A percentile compares a stretch with the other conserved stretches of the same genome.
Evolutionary conservation across 1,284 basidiomycete genomes (phyloP).

Genomic region (Tilletia walkeri): DNA sequence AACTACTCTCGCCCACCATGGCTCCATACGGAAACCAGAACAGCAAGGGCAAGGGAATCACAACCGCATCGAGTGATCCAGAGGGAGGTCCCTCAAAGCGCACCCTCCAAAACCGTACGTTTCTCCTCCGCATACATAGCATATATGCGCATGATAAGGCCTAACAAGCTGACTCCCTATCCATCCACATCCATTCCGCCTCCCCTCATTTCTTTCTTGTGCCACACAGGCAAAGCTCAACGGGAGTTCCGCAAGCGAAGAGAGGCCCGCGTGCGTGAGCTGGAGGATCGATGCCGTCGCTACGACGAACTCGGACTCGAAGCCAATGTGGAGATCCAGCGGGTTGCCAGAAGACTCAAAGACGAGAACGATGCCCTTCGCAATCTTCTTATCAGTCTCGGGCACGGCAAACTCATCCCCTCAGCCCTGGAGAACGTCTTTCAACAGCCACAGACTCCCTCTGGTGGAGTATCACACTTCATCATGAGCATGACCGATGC

Average conservation of each 20-base stretch:
- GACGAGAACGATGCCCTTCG: slow-evolving; percentile 50
- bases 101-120: slow-evolving; percentile 44
- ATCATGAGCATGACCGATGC: not conserved
- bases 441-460: not conserved
- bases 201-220: not conserved
- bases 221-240: slow-evolving; percentile 38
- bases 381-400: slow-evolving; percentile 41
- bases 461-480: not conserved
- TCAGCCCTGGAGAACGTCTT: slow-evolving; percentile 33
- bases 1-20: not conserved
- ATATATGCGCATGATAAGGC: too few species aligned
- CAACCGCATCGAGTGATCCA: not conserved
- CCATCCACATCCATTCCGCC: too few species aligned
- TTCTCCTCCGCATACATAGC: too few species aligned
- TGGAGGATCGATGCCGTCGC: slow-evolving; percentile 47
- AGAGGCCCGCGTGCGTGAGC: slow-evolving; percentile 45
- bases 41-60: slow-evolving; percentile 15
- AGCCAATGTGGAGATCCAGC: slow-evolving; percentile 48
- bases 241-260: slow-evolving; percentile 49
- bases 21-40: slow-evolving; percentile 17
- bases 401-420: slow-evolving; percentile 42
- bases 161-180: too few species aligned
- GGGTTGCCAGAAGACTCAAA: slow-evolving; percentile 40
- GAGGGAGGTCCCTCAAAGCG: slow-evolving; percentile 27
- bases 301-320: slow-evolving; percentile 51